Base-by-base conservation (phyloP, 768 basidiomycete genomes). In the Mycena galericulata region DNA sequence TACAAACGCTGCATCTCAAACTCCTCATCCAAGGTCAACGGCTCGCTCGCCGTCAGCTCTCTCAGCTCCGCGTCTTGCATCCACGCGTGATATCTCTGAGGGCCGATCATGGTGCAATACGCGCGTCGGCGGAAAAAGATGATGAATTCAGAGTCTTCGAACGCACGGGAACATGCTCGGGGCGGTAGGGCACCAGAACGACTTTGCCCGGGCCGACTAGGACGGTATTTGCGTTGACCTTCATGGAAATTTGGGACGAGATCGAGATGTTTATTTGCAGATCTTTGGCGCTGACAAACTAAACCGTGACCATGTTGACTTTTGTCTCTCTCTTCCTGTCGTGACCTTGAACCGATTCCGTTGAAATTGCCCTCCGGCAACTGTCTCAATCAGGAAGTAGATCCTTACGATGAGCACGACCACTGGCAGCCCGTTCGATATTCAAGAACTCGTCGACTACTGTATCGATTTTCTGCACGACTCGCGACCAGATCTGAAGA, bases 51-150 rank as follows among this genome's bases (percentile, higher is more conserved):
- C 0, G 95, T 98, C 20, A 92, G 82, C 54, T 88, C 85, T 45
- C 90, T 87, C 60, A 98, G 81, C 69, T 89, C 89, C 36, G 88
- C 87, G 75, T 87, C 85, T 30, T 86, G 82, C 96, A 98, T 97
- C 96, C 96, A 98, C 69, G 85, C 83, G 75, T 97, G 89, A 75
- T 98, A 98, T 74, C 81, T 92, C 93, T 96, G 68, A 38, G 24
- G 43, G 36, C 50, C 54, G 40, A 50, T 71, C 34, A 71, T 46
- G 43, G 36, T 22, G 45, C n/a, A n/a, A n/a, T n/a, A 18, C 46
- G 14, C 6, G 34, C 8, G 34, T n/a, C 40, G 27, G 27, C 38
- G 27, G 38, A 24, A 15, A 20, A 51, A 68, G 22, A 56, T 12
- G 20, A 43, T 17, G 34, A 65, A 59, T n/a, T 24, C 26, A 61